Evolutionary conservation across 176 grass and related monocot genomes (phyloP).

Genomic region (Oryza glaberrima): DNA sequence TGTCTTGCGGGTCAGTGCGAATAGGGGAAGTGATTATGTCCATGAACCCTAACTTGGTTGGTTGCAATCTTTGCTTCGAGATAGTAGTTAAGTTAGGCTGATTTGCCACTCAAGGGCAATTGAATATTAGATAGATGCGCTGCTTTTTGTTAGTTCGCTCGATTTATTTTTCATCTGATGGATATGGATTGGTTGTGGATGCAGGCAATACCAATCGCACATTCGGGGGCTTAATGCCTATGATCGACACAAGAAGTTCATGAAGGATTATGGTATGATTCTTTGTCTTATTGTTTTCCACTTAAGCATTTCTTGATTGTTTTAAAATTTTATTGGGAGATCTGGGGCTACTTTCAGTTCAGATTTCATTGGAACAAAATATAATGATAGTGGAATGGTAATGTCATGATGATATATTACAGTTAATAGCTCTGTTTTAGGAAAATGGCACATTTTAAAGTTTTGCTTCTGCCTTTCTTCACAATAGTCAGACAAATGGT

Average conservation of each 20-base stretch:
- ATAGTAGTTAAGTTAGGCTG: background rate
- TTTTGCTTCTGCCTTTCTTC: background rate
- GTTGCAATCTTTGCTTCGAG: background rate
- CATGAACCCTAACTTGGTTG: background rate
- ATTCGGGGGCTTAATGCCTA: conserved; percentile 84
- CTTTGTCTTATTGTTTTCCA: background rate
- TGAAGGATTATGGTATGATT: conserved; percentile 75
- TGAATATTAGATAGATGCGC: background rate
- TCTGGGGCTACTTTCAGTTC: background rate
- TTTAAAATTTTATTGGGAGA: background rate
- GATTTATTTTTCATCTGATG: background rate
- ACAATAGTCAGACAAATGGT: background rate
- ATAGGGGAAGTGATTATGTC: background rate
- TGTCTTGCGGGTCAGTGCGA: background rate
- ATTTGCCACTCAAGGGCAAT: background rate
- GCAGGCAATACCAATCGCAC: conserved; percentile 89
- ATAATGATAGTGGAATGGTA: background rate
- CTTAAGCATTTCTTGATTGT: background rate
- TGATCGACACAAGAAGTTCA: conserved; percentile 83
- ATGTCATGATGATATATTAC: background rate
- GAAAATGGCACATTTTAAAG: background rate
- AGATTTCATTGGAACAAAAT: background rate
- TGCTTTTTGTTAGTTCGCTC: background rate
- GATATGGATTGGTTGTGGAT: conserved; percentile 33
- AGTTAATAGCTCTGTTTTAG: background rate